Evolutionary conservation across 495 filamentous ascomycete species (phyloP), one percentile per base, ranked within the genome.

Genomic region (Bacidia rubella): DNA sequence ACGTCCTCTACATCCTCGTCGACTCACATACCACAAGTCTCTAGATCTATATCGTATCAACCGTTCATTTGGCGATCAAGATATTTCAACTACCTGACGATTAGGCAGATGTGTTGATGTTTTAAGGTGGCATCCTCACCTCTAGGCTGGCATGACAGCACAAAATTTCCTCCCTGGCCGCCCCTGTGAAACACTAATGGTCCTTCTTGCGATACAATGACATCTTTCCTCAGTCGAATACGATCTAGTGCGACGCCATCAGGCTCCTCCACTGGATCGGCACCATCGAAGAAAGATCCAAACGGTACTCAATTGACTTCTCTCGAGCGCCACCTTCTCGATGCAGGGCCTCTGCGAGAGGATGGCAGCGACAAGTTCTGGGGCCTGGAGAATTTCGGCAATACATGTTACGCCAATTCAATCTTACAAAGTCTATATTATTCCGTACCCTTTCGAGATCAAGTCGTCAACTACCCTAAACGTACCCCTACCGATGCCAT

Each of bases 331-430:
- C 77, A 87, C 66, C 67, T 96, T 26, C 74, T 77, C 56, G 85
- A 89, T 65, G 78, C 87, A 47, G 87, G 88, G 11, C 74, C 88
- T 0, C 68, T 90, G 53, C 78, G 88, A 54, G 70, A 70, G 35
- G 90, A 98, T 72, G 92, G 93, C 20, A 96, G 85, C 66, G 92
- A 98, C 68, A 95, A 95, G 73, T 97, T 94, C 69, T 97, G 90
- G 72, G 92, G 93, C 2, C 82, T 97, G 73, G 92, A 97, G 68
- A 98, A 98, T 71, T 95, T 90, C 69, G 92, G 92, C 57, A 97
- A 95, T 61, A 98, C 92, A 60, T 98, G 92, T 89, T 95, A 83
- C 61, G 71, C 45, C 70, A 98, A 97, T 64, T 98, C 92, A 11
- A 95, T 98, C 60, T 73, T 98, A 57, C 92, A 98, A 72, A 94